Percentiles rank a stretch among this genome's conserved stretches.
Conservation (phyloP, 768 basidiomycete genomes). For the Ramaria sp. region DNA sequence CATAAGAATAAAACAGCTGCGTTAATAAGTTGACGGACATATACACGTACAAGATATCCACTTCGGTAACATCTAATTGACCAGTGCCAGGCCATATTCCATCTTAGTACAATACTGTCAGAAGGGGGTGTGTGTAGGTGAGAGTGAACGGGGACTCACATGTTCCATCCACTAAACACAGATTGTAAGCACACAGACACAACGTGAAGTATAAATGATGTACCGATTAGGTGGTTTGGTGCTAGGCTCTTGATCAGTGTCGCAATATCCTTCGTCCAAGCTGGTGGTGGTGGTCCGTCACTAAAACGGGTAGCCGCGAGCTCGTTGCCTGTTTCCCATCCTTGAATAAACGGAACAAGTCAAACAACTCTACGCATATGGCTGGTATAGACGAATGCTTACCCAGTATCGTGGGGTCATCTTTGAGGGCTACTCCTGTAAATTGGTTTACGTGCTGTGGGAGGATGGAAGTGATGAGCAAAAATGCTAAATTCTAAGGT, state of each 20-base stretch:
- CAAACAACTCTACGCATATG: background rate
- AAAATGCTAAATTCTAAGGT: slow-evolving; percentile 10
- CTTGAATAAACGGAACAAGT: background rate
- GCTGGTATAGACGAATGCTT: background rate
- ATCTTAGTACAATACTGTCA: slow-evolving; percentile 4
- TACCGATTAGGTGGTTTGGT: slow-evolving; percentile 18
- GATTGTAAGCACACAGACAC: background rate
- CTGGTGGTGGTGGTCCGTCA: slow-evolving; percentile 17
- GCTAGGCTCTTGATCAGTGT: slow-evolving; percentile 18
- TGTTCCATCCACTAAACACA: slow-evolving; percentile 14
- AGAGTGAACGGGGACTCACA: slow-evolving; percentile 1
- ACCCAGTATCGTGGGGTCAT: slow-evolving; percentile 20
- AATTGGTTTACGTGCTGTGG: slow-evolving; percentile 18
- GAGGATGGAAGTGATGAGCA: slow-evolving; percentile 3
- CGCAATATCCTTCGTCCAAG: slow-evolving; percentile 18
- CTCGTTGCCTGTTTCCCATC: slow-evolving; percentile 22
- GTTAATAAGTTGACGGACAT: background rate
- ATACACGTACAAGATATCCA: slow-evolving; percentile 16
- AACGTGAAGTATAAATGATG: background rate
- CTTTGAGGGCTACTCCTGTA: slow-evolving; percentile 18
- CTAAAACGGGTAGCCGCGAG: slow-evolving; percentile 16
- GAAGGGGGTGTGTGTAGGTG: background rate
- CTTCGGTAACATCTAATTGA: slow-evolving; percentile 8
- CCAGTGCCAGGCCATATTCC: slow-evolving; percentile 15
- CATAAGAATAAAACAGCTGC: background rate